Conservation (phyloP, 2,329 filamentous ascomycete genomes). For the Bipolaris sorokiniana region DNA sequence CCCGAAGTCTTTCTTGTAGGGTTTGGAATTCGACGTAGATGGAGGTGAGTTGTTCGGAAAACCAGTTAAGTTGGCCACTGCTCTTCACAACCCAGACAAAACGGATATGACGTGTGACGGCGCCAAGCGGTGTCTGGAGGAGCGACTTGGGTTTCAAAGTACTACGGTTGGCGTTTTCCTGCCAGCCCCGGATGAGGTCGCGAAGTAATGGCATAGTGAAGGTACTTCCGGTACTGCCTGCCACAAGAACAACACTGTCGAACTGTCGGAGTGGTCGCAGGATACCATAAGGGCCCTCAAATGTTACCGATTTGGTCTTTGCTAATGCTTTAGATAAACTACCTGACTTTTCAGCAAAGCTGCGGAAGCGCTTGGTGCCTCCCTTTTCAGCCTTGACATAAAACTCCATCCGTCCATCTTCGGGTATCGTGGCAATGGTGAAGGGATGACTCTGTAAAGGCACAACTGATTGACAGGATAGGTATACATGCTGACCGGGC, state of each 20-base stretch:
- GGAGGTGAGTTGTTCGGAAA: slow-evolving; percentile 57
- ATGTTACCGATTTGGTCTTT: slow-evolving; percentile 50
- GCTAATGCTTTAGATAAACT: slow-evolving; percentile 14
- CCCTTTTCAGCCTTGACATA: slow-evolving; percentile 62
- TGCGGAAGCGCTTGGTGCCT: slow-evolving; percentile 59
- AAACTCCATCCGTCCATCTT: slow-evolving; percentile 63
- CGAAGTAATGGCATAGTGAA: slow-evolving; percentile 64
- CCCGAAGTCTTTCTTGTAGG: slow-evolving; percentile 45
- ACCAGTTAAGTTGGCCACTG: slow-evolving; percentile 60
- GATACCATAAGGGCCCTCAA: slow-evolving; percentile 62
- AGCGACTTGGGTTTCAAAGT: slow-evolving; percentile 15
- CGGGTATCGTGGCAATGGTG: slow-evolving; percentile 64
- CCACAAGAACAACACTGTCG: slow-evolving; percentile 65
- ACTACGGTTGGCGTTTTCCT: slow-evolving; percentile 32
- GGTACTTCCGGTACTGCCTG: slow-evolving; percentile 65
- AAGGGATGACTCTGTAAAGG: slow-evolving; percentile 70
- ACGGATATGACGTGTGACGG: slow-evolving; percentile 57
- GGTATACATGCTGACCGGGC: slow-evolving; percentile 68
- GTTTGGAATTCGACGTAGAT: slow-evolving; percentile 53
- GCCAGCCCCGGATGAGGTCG: slow-evolving; percentile 60
- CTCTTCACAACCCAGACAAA: slow-evolving; percentile 67
- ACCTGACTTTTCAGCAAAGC: slow-evolving; percentile 56
- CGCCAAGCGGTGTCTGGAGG: slow-evolving; percentile 30
- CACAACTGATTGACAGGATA: slow-evolving; percentile 62
- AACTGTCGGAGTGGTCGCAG: slow-evolving; percentile 63